A percentile compares a stretch with the other conserved stretches of the same genome.
phyloP scores from a whole-genome alignment of 179 eudicot species.

The Camellia oleifera region DNA sequence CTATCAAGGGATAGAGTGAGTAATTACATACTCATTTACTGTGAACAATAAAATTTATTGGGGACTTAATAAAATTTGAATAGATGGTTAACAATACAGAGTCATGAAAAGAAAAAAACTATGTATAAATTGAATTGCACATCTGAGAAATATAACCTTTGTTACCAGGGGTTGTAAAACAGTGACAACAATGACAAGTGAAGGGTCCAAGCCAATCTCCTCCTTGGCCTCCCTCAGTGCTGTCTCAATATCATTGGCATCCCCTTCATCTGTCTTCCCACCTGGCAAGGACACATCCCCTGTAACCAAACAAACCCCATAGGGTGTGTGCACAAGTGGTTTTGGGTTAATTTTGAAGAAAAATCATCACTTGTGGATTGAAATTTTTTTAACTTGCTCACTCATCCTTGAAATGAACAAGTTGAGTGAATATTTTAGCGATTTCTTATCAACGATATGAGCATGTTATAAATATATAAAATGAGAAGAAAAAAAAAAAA shows the following conservation, averaged over 20 bases:
- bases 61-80: background rate
- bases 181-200: conserved; percentile 55
- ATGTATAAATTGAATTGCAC: background rate
- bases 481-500: too few species aligned
- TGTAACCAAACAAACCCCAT: conserved; percentile 24
- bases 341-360: too few species aligned
- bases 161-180: conserved; percentile 55
- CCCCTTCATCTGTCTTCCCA: conserved; percentile 77
- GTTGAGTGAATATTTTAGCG: too few species aligned
- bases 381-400: too few species aligned
- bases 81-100: background rate
- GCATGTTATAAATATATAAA: too few species aligned
- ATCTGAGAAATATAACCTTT: conserved; percentile 25
- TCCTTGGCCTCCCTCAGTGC: conserved; percentile 87
- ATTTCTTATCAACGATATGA: too few species aligned
- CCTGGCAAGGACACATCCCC: conserved; percentile 94
- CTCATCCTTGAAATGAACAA: too few species aligned
- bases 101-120: background rate
- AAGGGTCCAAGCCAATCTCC: conserved; percentile 87
- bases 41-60: background rate
- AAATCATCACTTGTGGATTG: too few species aligned
- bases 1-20: background rate
- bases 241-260: conserved; percentile 54
- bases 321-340: too few species aligned
- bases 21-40: background rate